Evolutionary conservation across 352 stramenopile genomes (phyloP).

Genomic region (Aphanomyces astaci): DNA sequence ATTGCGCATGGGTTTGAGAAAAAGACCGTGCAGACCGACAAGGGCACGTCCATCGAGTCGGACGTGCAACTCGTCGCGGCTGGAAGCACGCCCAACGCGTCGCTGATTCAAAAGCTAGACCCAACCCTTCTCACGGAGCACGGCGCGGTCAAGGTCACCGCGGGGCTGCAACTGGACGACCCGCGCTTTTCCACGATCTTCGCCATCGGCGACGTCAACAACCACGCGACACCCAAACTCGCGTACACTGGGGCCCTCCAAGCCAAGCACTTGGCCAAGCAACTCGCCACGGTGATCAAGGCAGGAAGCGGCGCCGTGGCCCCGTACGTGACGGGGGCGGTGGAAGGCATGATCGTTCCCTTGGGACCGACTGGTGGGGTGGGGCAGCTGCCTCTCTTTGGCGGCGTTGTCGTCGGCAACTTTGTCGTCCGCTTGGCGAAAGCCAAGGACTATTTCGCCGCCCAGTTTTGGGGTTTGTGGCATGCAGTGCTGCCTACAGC

Average conservation of each 20-base stretch:
- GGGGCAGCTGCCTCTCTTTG: constrained; percentile 41
- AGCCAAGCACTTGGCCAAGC: constrained; percentile 34
- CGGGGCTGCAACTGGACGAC: constrained; percentile 40
- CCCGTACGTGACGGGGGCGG: neutral
- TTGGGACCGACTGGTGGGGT: constrained; percentile 47
- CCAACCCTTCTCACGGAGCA: constrained; percentile 31
- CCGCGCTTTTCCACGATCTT: constrained; percentile 41
- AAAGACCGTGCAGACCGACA: constrained; percentile 34
- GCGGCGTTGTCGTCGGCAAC: constrained; percentile 44
- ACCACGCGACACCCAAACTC: constrained; percentile 40
- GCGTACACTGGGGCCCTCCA: constrained; percentile 37
- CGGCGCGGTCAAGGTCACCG: constrained; percentile 43
- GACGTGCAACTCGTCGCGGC: constrained; percentile 48
- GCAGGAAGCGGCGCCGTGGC: neutral
- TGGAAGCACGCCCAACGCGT: constrained; percentile 27
- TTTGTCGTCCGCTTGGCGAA: constrained; percentile 40
- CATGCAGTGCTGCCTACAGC: neutral
- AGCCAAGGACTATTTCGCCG: constrained; percentile 41
- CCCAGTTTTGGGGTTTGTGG: constrained; percentile 9
- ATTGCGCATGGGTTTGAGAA: constrained; percentile 36
- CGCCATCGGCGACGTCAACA: constrained; percentile 41
- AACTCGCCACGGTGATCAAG: constrained; percentile 27
- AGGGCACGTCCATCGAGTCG: constrained; percentile 38
- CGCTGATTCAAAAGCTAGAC: constrained; percentile 36
- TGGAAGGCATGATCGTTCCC: constrained; percentile 32